These are phyloP conservation scores for Hordeum marinum DNA, from an alignment of 176 grass and related monocot species.

Conservation along the genomic window DNA sequence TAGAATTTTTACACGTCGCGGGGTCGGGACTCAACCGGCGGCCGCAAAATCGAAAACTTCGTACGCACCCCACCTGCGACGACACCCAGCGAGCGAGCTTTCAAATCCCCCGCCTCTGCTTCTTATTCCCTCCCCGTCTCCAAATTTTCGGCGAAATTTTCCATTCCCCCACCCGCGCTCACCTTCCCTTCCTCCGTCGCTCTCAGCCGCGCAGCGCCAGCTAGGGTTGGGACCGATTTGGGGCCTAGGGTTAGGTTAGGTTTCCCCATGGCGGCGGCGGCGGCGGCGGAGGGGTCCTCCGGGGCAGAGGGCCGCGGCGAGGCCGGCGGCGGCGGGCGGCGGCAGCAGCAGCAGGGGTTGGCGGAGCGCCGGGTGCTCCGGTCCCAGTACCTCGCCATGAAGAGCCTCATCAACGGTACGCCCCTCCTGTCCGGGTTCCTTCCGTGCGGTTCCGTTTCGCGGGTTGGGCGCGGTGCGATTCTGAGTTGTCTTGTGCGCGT, in stretches of 20 bases:
- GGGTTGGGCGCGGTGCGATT: background rate
- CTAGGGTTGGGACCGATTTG: slow-evolving; percentile 10
- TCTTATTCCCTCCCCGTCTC: background rate
- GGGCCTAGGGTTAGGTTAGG: background rate
- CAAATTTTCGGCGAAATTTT: background rate
- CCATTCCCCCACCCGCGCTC: background rate
- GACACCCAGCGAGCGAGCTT: background rate
- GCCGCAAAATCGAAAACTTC: background rate
- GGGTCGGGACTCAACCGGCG: background rate
- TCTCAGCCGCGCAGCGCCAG: background rate
- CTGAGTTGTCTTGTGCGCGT: background rate
- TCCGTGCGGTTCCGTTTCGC: background rate
- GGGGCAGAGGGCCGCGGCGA: background rate
- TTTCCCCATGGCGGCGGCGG: slow-evolving; percentile 16
- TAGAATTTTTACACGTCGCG: too few species aligned
- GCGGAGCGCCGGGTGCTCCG: slow-evolving; percentile 66
- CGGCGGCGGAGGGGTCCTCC: background rate
- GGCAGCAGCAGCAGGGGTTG: slow-evolving; percentile 23
- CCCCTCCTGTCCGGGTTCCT: background rate
- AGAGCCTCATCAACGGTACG: slow-evolving; percentile 75
- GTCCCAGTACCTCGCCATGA: slow-evolving; percentile 69
- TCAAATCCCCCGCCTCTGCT: slow-evolving; percentile 14
- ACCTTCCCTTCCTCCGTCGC: background rate
- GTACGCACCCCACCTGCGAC: background rate
- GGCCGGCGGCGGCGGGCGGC: background rate